Percentiles rank a stretch among this genome's conserved stretches.
Conservation (phyloP, 2,329 filamentous ascomycete species). For the Sporothrix dimorphospora region DNA sequence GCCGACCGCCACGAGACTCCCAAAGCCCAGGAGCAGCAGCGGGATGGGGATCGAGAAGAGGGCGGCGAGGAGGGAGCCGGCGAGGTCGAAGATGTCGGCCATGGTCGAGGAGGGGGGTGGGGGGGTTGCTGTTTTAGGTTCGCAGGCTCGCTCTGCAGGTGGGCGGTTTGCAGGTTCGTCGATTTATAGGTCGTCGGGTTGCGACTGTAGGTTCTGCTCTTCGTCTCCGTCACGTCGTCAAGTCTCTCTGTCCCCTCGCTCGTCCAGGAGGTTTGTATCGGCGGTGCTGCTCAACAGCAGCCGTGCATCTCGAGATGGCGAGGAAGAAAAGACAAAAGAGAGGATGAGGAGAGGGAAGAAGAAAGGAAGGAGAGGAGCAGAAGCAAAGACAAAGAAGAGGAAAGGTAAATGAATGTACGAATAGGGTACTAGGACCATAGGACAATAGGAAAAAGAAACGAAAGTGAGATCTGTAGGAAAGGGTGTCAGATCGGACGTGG, state of each 20-base stretch:
- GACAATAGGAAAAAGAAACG: conserved; percentile 6
- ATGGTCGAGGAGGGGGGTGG: conserved; percentile 18
- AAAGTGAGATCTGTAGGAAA: conserved; percentile 15
- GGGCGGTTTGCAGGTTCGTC: background rate
- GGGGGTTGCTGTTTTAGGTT: background rate
- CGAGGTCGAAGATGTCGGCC: conserved; percentile 27
- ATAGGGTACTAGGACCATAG: background rate
- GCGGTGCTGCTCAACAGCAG: conserved; percentile 23
- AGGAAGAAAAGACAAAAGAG: background rate
- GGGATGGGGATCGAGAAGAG: conserved; percentile 27
- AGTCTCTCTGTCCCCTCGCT: background rate
- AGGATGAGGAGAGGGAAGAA: background rate
- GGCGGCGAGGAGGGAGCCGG: conserved; percentile 21
- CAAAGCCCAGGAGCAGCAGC: conserved; percentile 31
- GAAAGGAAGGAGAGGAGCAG: background rate
- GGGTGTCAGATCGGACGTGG: conserved; percentile 10
- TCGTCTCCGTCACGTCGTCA: background rate
- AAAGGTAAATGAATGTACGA: background rate
- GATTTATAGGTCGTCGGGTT: background rate
- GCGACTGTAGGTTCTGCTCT: background rate
- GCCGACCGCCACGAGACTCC: conserved; percentile 21
- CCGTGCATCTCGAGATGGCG: conserved; percentile 22
- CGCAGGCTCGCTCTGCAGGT: background rate
- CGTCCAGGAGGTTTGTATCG: conserved; percentile 1
- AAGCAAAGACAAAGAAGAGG: background rate